phyloP scores from a whole-genome alignment of 305 asterid species.

The Withania somnifera region DNA sequence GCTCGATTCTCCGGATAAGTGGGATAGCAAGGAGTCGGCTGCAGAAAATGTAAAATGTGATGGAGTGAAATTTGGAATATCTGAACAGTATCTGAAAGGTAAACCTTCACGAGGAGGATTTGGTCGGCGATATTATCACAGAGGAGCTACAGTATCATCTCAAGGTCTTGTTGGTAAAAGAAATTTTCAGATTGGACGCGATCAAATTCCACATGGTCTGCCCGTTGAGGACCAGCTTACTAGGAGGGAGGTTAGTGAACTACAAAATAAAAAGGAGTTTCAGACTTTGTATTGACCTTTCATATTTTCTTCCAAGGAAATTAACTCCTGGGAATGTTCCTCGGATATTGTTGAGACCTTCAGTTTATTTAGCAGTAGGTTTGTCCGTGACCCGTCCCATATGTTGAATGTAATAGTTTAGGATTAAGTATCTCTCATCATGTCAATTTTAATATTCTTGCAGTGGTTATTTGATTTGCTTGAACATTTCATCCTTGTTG shows the following conservation, averaged over 20 bases:
- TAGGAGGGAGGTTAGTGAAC: conserved; percentile 2
- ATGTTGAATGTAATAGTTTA: background rate
- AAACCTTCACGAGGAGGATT: background rate
- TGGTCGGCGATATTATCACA: background rate
- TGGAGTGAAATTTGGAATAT: background rate
- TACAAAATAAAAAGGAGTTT: background rate
- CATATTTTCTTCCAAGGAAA: background rate
- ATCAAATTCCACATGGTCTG: background rate
- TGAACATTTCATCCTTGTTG: background rate
- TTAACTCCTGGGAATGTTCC: background rate
- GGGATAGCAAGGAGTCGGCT: background rate
- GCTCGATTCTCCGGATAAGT: background rate
- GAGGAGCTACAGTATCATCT: background rate
- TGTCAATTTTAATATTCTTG: background rate
- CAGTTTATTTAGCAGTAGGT: background rate
- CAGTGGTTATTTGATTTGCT: background rate
- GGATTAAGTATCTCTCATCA: background rate
- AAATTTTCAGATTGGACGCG: background rate
- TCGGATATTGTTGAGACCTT: too few species aligned
- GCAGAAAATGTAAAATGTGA: background rate
- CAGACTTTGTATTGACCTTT: background rate
- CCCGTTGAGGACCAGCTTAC: background rate
- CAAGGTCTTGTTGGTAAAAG: background rate
- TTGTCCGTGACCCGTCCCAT: background rate
- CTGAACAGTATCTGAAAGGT: background rate